Conservation (phyloP, 2,329 filamentous ascomycete species). For the Colletotrichum graminicola region DNA sequence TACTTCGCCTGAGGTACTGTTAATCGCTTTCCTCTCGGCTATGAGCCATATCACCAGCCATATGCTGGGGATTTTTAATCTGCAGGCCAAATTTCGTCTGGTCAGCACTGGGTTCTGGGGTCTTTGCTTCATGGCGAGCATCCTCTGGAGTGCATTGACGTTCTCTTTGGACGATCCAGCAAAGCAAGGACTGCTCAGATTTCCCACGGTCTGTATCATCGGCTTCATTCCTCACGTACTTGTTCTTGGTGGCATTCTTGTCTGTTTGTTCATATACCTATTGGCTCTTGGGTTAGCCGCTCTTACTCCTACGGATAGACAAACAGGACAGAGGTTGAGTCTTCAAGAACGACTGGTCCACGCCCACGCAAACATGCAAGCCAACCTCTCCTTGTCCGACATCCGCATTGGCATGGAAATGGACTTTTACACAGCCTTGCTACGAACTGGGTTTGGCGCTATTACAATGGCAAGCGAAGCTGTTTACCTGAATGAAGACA, state of each 20-base stretch:
- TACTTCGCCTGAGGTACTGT: slow-evolving; percentile 87
- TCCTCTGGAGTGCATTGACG: slow-evolving; percentile 79
- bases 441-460: slow-evolving; percentile 87
- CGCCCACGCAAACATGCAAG: slow-evolving; percentile 92
- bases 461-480: slow-evolving; percentile 95
- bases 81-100: slow-evolving; percentile 84
- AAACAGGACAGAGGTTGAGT: slow-evolving; percentile 50
- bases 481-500: slow-evolving; percentile 93
- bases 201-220: slow-evolving; percentile 94
- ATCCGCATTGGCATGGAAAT: slow-evolving; percentile 87
- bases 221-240: slow-evolving; percentile 96
- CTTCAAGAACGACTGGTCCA: slow-evolving; percentile 72
- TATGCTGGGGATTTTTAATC: slow-evolving; percentile 81
- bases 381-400: slow-evolving; percentile 85
- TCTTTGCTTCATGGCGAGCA: slow-evolving; percentile 87
- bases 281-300: slow-evolving; percentile 83
- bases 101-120: slow-evolving; percentile 92
- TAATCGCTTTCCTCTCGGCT: slow-evolving; percentile 88
- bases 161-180: slow-evolving; percentile 72
- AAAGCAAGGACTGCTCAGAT: slow-evolving; percentile 79
- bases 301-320: slow-evolving; percentile 68
- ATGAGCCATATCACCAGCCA: slow-evolving; percentile 92
- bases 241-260: slow-evolving; percentile 81
- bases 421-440: slow-evolving; percentile 93
- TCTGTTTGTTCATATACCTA: slow-evolving; percentile 82